Percentiles rank a stretch among this genome's conserved stretches.
Evolutionary conservation across 805 yeast species (phyloP).

Genomic region (Candida andamanensis): DNA sequence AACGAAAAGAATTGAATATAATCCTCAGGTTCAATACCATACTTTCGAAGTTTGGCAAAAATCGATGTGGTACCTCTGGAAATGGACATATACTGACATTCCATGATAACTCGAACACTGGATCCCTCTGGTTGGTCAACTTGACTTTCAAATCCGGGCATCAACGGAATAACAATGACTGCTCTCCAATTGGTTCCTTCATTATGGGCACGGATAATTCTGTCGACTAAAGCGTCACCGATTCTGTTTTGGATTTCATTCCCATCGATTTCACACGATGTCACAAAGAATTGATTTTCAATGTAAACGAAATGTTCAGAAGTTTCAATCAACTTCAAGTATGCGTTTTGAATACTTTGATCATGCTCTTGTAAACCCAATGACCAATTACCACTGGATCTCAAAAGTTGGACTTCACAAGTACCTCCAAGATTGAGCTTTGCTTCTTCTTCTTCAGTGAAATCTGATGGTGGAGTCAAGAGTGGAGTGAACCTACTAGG

Average conservation of each 20-base stretch:
- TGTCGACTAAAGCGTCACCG: conserved; percentile 96
- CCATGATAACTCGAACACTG: conserved; percentile 92
- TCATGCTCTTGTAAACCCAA: conserved; percentile 82
- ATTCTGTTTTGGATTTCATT: conserved; percentile 79
- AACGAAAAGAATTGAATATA: conserved; percentile 88
- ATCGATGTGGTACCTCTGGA: conserved; percentile 87
- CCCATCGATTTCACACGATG: conserved; percentile 84
- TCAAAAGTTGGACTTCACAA: conserved; percentile 83
- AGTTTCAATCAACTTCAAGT: conserved; percentile 81
- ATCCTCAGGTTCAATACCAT: conserved; percentile 84
- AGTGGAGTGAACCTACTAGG: conserved; percentile 93
- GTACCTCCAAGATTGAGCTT: conserved; percentile 66
- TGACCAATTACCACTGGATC: conserved; percentile 94
- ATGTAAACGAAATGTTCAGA: conserved; percentile 91
- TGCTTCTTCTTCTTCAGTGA: conserved; percentile 61
- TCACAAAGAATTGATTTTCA: conserved; percentile 92
- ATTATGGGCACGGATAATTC: conserved; percentile 83
- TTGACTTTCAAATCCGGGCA: conserved; percentile 96
- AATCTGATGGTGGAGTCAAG: conserved; percentile 87
- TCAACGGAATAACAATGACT: conserved; percentile 82
- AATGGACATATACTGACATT: conserved; percentile 90
- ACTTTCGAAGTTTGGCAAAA: conserved; percentile 70
- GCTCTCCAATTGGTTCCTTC: conserved; percentile 84
- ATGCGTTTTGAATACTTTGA: conserved; percentile 88
- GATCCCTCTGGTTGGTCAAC: conserved; percentile 93